Evolutionary conservation across 805 yeast genomes (phyloP).

Genomic region (Kazachstania psychrophila): DNA sequence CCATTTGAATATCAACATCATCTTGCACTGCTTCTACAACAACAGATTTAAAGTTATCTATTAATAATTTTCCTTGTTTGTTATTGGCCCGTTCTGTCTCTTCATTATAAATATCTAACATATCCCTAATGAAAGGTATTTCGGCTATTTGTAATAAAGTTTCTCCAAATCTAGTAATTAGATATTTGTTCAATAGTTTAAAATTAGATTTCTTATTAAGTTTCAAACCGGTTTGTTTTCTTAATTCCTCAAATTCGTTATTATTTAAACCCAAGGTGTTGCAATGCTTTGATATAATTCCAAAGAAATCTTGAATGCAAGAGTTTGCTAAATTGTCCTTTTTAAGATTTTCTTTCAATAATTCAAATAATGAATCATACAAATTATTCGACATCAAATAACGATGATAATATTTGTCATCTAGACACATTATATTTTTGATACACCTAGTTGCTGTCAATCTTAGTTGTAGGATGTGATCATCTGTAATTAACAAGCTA

Average conservation of each 20-base stretch:
- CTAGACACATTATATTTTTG: conserved; percentile 49
- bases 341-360: conserved; percentile 40
- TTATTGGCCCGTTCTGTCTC: not conserved
- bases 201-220: conserved; percentile 17
- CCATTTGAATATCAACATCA: conserved; percentile 2
- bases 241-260: not conserved
- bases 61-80: not conserved
- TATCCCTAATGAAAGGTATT: conserved; percentile 24
- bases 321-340: conserved; percentile 63
- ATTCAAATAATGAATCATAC: conserved; percentile 39
- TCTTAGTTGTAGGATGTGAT: conserved; percentile 40
- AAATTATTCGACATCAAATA: conserved; percentile 49
- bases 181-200: conserved; percentile 22
- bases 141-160: conserved; percentile 27
- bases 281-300: conserved; percentile 31
- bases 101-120: not conserved
- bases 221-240: conserved; percentile 1
- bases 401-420: conserved; percentile 52
- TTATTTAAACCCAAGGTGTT: not conserved
- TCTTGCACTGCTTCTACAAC: no score
- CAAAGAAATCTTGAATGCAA: conserved; percentile 61
- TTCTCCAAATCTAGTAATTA: conserved; percentile 25
- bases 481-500: conserved; percentile 36
- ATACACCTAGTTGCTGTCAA: conserved; percentile 63
- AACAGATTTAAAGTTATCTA: not conserved